These are phyloP conservation scores for Chimonanthus praecox DNA, from an alignment of 164 flowering plant species.

Conservation along the genomic window DNA sequence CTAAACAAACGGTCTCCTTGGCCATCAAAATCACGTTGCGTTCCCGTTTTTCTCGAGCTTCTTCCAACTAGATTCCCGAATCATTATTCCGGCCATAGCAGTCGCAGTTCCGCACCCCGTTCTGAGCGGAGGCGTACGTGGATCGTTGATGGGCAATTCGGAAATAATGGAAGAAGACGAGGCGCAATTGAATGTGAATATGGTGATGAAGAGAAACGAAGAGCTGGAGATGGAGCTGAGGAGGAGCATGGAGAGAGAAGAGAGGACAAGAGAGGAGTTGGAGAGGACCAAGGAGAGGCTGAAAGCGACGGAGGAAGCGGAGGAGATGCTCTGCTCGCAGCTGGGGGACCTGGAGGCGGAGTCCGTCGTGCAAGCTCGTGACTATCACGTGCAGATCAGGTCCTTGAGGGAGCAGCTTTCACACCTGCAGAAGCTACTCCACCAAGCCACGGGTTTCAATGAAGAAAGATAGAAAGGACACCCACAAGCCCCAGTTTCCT, in stretches of 20 bases:
- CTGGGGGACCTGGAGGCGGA: constrained; percentile 83
- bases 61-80: neutral
- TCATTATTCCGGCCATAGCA: constrained; percentile 5
- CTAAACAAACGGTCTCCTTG: neutral
- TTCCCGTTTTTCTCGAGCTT: too few relatives aligned
- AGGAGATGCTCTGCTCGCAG: constrained; percentile 69
- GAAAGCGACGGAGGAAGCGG: constrained; percentile 67
- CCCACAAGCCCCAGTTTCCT: too few relatives aligned
- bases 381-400: constrained; percentile 34
- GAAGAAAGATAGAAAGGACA: too few relatives aligned
- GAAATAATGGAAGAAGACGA: neutral
- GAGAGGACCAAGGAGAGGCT: constrained; percentile 33
- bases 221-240: constrained; percentile 60
- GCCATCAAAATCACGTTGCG: neutral
- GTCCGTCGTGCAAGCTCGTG: constrained; percentile 55
- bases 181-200: neutral
- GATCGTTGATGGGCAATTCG: neutral
- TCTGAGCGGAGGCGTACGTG: neutral
- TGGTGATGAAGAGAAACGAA: constrained; percentile 44
- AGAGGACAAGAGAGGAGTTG: constrained; percentile 41
- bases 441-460: neutral
- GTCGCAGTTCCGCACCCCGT: neutral
- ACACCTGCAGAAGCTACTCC: constrained; percentile 31
- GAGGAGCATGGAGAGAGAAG: constrained; percentile 14
- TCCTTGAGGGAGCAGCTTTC: constrained; percentile 52